Percentiles rank a stretch among this genome's conserved stretches.
These are phyloP conservation scores for Glycyrrhiza uralensis DNA, from an alignment of 306 rosid species.

Conservation along the genomic window DNA sequence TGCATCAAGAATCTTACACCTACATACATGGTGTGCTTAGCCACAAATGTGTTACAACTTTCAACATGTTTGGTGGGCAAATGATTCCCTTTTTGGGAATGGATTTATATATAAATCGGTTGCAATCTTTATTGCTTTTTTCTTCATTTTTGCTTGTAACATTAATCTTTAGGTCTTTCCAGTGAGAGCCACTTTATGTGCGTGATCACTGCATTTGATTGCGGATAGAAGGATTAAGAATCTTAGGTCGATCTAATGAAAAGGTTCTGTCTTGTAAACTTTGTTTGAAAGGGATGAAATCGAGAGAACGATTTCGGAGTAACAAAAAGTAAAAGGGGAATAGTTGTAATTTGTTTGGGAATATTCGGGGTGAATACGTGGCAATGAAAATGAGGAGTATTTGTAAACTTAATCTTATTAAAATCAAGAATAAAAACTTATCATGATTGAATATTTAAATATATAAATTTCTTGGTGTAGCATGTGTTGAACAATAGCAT, in stretches of 20 bases:
- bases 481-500: background rate
- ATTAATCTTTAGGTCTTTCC: slow-evolving; percentile 13
- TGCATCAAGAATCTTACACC: background rate
- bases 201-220: slow-evolving; percentile 54
- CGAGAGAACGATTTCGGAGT: background rate
- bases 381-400: background rate
- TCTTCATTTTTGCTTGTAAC: slow-evolving; percentile 9
- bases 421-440: background rate
- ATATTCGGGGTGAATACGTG: background rate
- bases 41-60: slow-evolving; percentile 16
- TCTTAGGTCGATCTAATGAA: background rate
- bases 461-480: background rate
- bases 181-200: slow-evolving; percentile 22
- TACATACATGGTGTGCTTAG: background rate
- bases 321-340: background rate
- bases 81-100: slow-evolving; percentile 27
- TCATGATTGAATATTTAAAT: background rate
- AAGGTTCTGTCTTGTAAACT: slow-evolving; percentile 18
- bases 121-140: slow-evolving; percentile 13
- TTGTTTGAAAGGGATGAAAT: slow-evolving; percentile 8
- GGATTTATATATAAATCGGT: background rate
- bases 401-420: background rate
- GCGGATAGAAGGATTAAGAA: slow-evolving; percentile 30
- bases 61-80: slow-evolving; percentile 14
- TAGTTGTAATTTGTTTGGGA: background rate